Percentiles rank a stretch among this genome's conserved stretches.
Evolutionary conservation across 257 asterid genomes (phyloP).

Genomic region (Fraxinus quadrangulata): DNA sequence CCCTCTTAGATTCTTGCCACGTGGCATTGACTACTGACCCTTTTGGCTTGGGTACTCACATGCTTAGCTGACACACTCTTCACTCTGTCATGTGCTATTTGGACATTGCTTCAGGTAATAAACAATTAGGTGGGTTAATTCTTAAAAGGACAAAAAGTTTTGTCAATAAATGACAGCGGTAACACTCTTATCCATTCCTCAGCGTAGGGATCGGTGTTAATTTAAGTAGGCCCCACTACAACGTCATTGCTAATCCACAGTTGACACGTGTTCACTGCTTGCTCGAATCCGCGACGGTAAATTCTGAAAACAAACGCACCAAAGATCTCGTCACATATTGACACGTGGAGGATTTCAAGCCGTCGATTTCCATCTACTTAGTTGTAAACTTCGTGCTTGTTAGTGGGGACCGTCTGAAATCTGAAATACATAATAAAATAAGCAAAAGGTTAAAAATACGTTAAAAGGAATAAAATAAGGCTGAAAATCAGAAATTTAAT

Average conservation of each 20-base stretch:
- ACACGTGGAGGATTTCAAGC: constrained; percentile 19
- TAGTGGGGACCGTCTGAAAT: constrained; percentile 29
- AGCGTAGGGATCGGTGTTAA: constrained; percentile 30
- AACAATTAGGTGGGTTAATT: constrained; percentile 15
- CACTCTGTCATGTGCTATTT: constrained; percentile 37
- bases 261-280: constrained; percentile 15
- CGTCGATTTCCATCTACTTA: constrained; percentile 22
- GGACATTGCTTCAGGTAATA: constrained; percentile 17
- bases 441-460: constrained; percentile 15
- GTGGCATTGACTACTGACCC: constrained; percentile 43
- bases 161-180: constrained; percentile 4
- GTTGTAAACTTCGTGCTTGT: constrained; percentile 46
- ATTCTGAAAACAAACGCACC: neutral
- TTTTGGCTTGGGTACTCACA: constrained; percentile 37
- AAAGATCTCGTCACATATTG: neutral
- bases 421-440: constrained; percentile 6
- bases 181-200: constrained; percentile 22
- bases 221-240: neutral
- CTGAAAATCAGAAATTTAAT: constrained; percentile 17
- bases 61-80: constrained; percentile 39
- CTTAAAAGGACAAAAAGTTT: neutral
- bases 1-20: constrained; percentile 33
- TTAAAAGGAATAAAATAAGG: constrained; percentile 4
- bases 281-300: constrained; percentile 16
- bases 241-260: neutral